Conservation (phyloP, 495 filamentous ascomycete genomes). For the Hamigera avellanea region DNA sequence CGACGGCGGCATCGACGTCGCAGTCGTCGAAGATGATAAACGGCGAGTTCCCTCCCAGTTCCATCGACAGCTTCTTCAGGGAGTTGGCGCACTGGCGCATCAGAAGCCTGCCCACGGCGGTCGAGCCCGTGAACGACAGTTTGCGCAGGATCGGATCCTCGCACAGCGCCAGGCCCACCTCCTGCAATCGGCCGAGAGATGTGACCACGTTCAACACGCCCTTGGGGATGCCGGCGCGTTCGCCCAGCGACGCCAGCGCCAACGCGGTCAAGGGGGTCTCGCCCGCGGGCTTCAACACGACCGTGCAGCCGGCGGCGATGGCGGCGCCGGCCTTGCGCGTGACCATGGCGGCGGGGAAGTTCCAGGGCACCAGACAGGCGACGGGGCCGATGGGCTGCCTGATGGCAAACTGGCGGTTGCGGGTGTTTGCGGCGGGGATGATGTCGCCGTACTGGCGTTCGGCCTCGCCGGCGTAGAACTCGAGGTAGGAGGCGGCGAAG, state of each 20-base stretch:
- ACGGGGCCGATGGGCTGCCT: constrained; percentile 2
- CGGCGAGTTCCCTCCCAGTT: constrained; percentile 36
- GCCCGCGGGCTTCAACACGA: constrained; percentile 34
- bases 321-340: constrained; percentile 58
- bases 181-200: constrained; percentile 25
- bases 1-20: constrained; percentile 32
- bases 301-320: constrained; percentile 35
- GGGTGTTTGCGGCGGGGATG: constrained; percentile 54
- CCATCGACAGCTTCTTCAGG: constrained; percentile 36
- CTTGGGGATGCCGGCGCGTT: constrained; percentile 33
- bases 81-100: constrained; percentile 33
- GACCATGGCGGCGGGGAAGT: constrained; percentile 57
- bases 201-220: constrained; percentile 37
- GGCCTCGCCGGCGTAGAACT: constrained; percentile 54
- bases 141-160: constrained; percentile 23
- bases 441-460: constrained; percentile 46
- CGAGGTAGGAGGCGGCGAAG: constrained; percentile 50
- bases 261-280: constrained; percentile 37
- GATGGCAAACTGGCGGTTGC: constrained; percentile 49
- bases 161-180: constrained; percentile 27
- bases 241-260: constrained; percentile 31
- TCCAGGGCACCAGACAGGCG: constrained; percentile 7
- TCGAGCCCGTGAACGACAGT: constrained; percentile 36
- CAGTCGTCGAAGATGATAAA: constrained; percentile 39
- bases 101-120: constrained; percentile 31